Conservation (phyloP, 2,329 filamentous ascomycete genomes). For the Incumbomyces delicatus region DNA sequence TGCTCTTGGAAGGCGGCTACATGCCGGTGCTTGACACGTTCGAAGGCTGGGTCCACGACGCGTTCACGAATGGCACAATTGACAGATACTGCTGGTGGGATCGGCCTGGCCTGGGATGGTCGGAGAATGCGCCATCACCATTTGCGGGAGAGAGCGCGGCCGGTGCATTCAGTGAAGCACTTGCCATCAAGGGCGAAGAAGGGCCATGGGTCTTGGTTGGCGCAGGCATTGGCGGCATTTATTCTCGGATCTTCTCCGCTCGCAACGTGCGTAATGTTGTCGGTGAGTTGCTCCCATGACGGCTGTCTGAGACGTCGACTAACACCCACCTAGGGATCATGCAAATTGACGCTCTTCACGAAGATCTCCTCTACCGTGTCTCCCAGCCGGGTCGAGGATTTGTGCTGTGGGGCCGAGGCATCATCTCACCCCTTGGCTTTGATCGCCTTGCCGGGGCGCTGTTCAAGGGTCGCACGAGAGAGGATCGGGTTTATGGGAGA, state of each 20-base stretch:
- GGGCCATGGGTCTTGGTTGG: constrained; percentile 85
- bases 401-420: constrained; percentile 72
- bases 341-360: constrained; percentile 80
- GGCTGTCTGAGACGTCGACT: background rate
- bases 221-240: constrained; percentile 77
- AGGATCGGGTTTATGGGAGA: constrained; percentile 76
- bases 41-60: constrained; percentile 67
- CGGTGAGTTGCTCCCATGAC: constrained; percentile 1
- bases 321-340: constrained; percentile 53
- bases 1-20: constrained; percentile 79
- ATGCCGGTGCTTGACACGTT: constrained; percentile 68
- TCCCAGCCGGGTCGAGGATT: constrained; percentile 65
- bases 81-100: constrained; percentile 90
- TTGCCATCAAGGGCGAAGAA: constrained; percentile 67
- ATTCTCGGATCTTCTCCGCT: constrained; percentile 82
- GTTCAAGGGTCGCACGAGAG: constrained; percentile 67
- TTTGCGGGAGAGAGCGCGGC: constrained; percentile 89
- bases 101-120: constrained; percentile 78
- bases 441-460: constrained; percentile 71
- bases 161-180: constrained; percentile 76
- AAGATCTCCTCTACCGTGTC: constrained; percentile 65
- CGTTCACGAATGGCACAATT: constrained; percentile 71
- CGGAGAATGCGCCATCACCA: constrained; percentile 85
- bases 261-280: constrained; percentile 65
- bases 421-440: constrained; percentile 77